Evolutionary conservation across 2,329 filamentous ascomycete genomes (phyloP).

Genomic region (Aspergillus ruber): DNA sequence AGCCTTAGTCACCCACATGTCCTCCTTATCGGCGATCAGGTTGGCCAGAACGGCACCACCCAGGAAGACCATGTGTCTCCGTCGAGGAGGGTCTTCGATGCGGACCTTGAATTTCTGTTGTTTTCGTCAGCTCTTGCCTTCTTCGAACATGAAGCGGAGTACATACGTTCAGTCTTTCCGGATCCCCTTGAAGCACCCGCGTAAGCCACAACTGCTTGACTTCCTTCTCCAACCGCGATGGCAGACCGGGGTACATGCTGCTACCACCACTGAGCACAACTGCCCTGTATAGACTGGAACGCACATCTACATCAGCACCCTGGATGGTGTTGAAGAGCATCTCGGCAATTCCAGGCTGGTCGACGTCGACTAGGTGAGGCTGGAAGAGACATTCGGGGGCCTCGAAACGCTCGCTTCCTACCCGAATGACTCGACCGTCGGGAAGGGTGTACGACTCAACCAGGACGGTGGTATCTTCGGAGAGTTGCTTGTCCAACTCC

Average conservation of each 20-base stretch:
- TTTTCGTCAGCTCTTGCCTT: no score
- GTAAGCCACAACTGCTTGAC: constrained; percentile 98
- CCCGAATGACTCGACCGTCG: constrained; percentile 90
- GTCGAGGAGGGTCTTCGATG: constrained; percentile 93
- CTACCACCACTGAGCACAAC: constrained; percentile 94
- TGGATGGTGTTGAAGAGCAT: constrained; percentile 99
- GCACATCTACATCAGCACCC: constrained; percentile 87
- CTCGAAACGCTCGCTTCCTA: constrained; percentile 95
- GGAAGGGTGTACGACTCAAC: constrained; percentile 97
- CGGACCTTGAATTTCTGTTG: constrained; percentile 93
- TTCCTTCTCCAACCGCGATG: constrained; percentile 93
- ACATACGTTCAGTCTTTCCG: constrained; percentile 71
- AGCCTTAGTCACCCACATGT: constrained; percentile 96
- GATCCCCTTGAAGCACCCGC: constrained; percentile 80
- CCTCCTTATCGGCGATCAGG: constrained; percentile 98
- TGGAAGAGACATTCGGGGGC: constrained; percentile 98
- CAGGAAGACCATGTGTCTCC: constrained; percentile 99
- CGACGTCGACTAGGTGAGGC: constrained; percentile 93
- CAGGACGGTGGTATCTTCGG: constrained; percentile 93
- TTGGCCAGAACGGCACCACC: constrained; percentile 95
- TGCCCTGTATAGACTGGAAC: constrained; percentile 90
- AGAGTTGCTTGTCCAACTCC: constrained; percentile 89
- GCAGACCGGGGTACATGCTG: constrained; percentile 98
- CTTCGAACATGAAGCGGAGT: neutral
- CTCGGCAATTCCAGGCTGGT: constrained; percentile 93